phyloP scores from a whole-genome alignment of 345 rosid species.

The Lumnitzera littorea region DNA sequence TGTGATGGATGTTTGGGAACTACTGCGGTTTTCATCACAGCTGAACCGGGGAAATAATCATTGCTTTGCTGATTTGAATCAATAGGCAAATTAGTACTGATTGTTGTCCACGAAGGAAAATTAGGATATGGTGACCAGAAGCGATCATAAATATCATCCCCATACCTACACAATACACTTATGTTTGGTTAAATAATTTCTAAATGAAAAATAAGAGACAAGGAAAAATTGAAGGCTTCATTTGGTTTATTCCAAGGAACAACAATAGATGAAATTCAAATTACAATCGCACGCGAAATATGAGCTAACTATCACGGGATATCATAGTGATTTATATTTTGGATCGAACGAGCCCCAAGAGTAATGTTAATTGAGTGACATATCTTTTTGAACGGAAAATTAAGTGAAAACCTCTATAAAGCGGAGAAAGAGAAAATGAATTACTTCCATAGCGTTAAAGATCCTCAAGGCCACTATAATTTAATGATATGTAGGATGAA shows the following conservation, averaged over 20 bases:
- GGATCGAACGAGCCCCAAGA: too few species aligned
- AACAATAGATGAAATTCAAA: background rate
- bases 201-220: slow-evolving; percentile 1
- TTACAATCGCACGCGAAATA: too few species aligned
- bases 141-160: slow-evolving; percentile 2
- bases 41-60: slow-evolving; percentile 16
- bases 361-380: too few species aligned
- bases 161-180: background rate
- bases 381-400: too few species aligned
- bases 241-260: background rate
- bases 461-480: too few species aligned
- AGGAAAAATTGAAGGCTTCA: background rate
- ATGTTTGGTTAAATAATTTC: slow-evolving; percentile 12
- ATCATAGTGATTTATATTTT: too few species aligned
- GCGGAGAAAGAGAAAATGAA: too few species aligned
- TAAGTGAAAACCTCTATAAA: too few species aligned
- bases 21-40: slow-evolving; percentile 24
- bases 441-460: too few species aligned
- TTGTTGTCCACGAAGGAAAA: too few species aligned
- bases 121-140: background rate
- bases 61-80: background rate
- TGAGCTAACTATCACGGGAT: too few species aligned
- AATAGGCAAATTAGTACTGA: background rate
- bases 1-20: slow-evolving; percentile 2
- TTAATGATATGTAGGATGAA: too few species aligned